Base-by-base conservation (phyloP, 2,329 filamentous ascomycete genomes). In the Ophiostoma montium region DNA sequence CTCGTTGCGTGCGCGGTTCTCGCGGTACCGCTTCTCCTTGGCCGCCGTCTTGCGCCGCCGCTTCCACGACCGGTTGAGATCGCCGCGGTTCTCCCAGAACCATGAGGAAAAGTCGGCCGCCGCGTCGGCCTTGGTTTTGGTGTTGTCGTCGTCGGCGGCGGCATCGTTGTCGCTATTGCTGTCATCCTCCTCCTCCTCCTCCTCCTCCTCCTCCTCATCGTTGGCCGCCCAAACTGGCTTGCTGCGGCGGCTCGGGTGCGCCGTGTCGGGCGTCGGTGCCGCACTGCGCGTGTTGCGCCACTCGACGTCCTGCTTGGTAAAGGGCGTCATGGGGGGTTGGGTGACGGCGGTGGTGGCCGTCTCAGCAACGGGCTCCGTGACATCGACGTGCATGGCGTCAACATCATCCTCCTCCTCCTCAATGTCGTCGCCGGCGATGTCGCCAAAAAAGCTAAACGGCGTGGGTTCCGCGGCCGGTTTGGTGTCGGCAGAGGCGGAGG, bases 251-350 rank as follows among this genome's bases (percentile, higher is more conserved):
- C 71, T 79, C 2, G 85, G 80, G 52, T 88, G 80, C 2, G 87
- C 87, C 0, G 92, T 96, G 61, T 98, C 92, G 0, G 92, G 92
- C 0, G 92, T 98, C 0, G 92, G 92, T 2, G 92, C 92, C 6
- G 88, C 88, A 61, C 88, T 95, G 50, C 92, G 76, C n/a, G 85
- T 61, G 46, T 76, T 77, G 53, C 88, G 76, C 66, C 71, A 78
- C 57, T 86, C 82, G 30, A 90, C 70, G 56, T 96, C 90, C 56
- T 81, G 76, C 54, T 81, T 79, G 1, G 85, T 86, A 62, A 80
- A 94, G 0, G 90, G 90, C 0, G 90, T 95, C 64, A 87, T 78
- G 12, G 88, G 89, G 5, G 69, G 51, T 47, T 52, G 51, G 9
- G 36, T 31, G 10, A 18, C 33, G 12, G 35, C 60, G 11, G 23